These are phyloP conservation scores for Chaetomidium leptoderma DNA, from an alignment of 495 filamentous ascomycete species.

Conservation along the genomic window DNA sequence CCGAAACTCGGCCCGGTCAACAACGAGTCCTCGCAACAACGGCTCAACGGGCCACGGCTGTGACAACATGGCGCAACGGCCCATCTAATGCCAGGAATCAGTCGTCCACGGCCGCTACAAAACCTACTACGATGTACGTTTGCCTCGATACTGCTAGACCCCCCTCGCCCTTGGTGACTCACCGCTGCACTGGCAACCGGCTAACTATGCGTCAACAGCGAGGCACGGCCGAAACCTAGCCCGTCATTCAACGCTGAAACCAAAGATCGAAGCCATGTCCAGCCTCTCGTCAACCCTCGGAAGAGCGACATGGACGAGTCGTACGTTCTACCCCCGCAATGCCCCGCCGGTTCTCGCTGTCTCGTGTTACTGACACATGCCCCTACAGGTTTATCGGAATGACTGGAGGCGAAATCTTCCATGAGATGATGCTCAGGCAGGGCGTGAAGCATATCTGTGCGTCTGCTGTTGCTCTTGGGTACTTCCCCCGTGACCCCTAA, in stretches of 20 bases:
- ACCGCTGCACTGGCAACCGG: slow-evolving; percentile 4
- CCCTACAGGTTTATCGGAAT: slow-evolving; percentile 77
- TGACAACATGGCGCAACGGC: slow-evolving; percentile 30
- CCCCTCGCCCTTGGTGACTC: slow-evolving; percentile 23
- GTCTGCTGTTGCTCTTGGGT: slow-evolving; percentile 35
- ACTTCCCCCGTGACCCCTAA: background rate
- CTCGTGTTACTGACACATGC: slow-evolving; percentile 26
- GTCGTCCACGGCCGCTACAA: slow-evolving; percentile 34
- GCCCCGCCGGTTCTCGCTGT: background rate
- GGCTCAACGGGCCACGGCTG: slow-evolving; percentile 22
- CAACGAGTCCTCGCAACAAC: slow-evolving; percentile 28
- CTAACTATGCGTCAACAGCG: slow-evolving; percentile 32
- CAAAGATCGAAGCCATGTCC: slow-evolving; percentile 51
- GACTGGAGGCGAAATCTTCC: slow-evolving; percentile 94
- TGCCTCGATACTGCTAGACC: background rate
- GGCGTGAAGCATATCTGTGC: slow-evolving; percentile 86
- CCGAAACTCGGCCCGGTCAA: slow-evolving; percentile 33
- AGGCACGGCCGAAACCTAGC: slow-evolving; percentile 53
- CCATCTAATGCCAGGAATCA: slow-evolving; percentile 36
- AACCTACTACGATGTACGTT: slow-evolving; percentile 22
- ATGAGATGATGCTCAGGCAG: slow-evolving; percentile 97
- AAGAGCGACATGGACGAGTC: slow-evolving; percentile 70
- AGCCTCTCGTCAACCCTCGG: slow-evolving; percentile 61
- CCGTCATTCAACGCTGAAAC: slow-evolving; percentile 62
- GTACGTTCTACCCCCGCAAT: slow-evolving; percentile 41